These are phyloP conservation scores for Diversispora eburnea DNA, from an alignment of 192 early-diverging fungal species.

Conservation along the genomic window DNA sequence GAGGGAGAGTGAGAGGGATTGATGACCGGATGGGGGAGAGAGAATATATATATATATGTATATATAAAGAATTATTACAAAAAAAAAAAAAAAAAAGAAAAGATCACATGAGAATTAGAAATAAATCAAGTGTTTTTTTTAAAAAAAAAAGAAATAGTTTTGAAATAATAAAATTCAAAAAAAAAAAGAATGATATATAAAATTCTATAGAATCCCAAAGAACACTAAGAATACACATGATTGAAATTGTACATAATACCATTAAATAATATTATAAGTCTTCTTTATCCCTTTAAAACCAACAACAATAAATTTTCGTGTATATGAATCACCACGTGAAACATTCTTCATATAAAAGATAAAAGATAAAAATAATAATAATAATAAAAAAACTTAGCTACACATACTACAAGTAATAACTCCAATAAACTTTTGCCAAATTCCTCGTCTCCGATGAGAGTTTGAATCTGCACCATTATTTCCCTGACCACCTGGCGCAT, in stretches of 20 bases:
- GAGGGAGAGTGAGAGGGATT: background rate
- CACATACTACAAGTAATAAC: constrained; percentile 48
- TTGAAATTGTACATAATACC: no score
- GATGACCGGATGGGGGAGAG: background rate
- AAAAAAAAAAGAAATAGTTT: no score
- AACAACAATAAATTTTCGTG: background rate
- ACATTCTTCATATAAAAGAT: background rate
- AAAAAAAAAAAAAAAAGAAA: background rate
- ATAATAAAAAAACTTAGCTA: constrained; percentile 26
- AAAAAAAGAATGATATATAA: no score
- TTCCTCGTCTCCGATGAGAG: constrained; percentile 24
- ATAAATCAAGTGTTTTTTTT: background rate
- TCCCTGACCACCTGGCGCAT: constrained; percentile 10
- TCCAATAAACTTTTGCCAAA: constrained; percentile 45
- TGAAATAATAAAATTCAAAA: no score
- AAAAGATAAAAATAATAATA: background rate
- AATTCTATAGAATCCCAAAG: no score
- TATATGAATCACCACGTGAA: background rate
- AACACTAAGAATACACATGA: no score
- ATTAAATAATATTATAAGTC: no score
- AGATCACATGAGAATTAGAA: background rate
- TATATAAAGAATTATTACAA: background rate
- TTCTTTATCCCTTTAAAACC: background rate
- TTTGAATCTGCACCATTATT: constrained; percentile 26
- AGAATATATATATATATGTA: background rate